Percentiles rank a stretch among this genome's conserved stretches.
Evolutionary conservation across 2,329 filamentous ascomycete species (phyloP).

Genomic region (Bipolaris zeicola): DNA sequence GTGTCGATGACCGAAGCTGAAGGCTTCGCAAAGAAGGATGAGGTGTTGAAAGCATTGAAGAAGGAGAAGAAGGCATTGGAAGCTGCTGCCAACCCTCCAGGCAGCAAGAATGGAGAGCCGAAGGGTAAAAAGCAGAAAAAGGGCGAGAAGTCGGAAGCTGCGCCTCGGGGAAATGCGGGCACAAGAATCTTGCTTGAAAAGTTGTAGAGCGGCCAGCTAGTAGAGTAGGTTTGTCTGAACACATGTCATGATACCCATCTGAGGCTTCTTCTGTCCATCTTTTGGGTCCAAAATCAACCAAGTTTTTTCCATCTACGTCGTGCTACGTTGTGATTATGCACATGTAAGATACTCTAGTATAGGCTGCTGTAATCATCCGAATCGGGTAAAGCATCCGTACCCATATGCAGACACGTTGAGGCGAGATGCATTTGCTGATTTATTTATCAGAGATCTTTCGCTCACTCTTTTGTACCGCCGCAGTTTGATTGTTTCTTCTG

Average conservation of each 20-base stretch:
- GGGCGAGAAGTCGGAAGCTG: conserved; percentile 48
- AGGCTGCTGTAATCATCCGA: background rate
- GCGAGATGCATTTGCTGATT: background rate
- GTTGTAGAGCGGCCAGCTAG: conserved; percentile 25
- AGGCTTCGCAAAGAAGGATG: conserved; percentile 69
- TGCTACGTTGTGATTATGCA: background rate
- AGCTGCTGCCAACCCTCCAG: conserved; percentile 64
- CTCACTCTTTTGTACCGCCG: no score
- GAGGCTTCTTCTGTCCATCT: background rate
- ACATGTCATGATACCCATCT: conserved; percentile 12
- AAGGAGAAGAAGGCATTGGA: conserved; percentile 74
- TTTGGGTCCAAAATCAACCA: background rate
- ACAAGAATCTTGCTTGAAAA: conserved; percentile 55
- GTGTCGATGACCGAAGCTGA: conserved; percentile 77
- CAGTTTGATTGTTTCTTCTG: background rate
- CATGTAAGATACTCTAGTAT: background rate
- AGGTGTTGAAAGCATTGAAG: conserved; percentile 72
- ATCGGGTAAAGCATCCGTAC: conserved; percentile 9
- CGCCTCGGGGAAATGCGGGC: conserved; percentile 52
- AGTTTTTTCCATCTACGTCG: background rate
- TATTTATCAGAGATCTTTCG: background rate
- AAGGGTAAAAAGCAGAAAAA: conserved; percentile 45
- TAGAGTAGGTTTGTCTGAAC: conserved; percentile 4
- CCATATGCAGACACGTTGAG: background rate
- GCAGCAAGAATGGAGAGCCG: conserved; percentile 40